Evolutionary conservation across 257 asterid genomes (phyloP).

Genomic region (Knoxia roxburghii): DNA sequence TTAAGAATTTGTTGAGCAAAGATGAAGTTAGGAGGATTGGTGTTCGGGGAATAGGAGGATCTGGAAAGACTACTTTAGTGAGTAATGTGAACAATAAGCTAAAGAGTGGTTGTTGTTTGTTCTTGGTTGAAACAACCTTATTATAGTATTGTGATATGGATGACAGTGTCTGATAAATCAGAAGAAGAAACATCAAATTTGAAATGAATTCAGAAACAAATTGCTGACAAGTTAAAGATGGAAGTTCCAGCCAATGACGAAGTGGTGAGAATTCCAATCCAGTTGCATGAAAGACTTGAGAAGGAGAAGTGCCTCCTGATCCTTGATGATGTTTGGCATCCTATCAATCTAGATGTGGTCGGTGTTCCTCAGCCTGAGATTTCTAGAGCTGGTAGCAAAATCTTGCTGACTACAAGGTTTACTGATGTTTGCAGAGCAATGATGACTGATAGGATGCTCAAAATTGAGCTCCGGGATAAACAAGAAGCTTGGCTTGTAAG

Average conservation of each 20-base stretch:
- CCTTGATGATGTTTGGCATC: conserved; percentile 20
- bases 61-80: conserved; percentile 18
- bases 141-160: conserved; percentile 15
- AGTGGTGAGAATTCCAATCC: background rate
- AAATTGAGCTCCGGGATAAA: conserved; percentile 4
- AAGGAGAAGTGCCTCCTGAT: conserved; percentile 12
- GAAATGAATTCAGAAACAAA: conserved; percentile 8
- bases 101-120: background rate
- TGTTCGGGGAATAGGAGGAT: conserved; percentile 15
- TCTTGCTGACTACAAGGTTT: conserved; percentile 12
- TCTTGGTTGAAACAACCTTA: conserved; percentile 6
- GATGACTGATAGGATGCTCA: conserved; percentile 5
- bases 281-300: conserved; percentile 5
- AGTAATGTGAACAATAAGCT: conserved; percentile 20
- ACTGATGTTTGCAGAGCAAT: conserved; percentile 6
- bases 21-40: conserved; percentile 14
- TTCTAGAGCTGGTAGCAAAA: conserved; percentile 6
- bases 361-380: conserved; percentile 14
- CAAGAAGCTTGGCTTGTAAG: conserved; percentile 18
- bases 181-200: conserved; percentile 8
- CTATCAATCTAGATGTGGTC: background rate
- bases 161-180: conserved; percentile 3
- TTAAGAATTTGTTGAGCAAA: conserved; percentile 7
- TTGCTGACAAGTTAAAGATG: conserved; percentile 8
- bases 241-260: background rate